A percentile compares a stretch with the other conserved stretches of the same genome.
Evolutionary conservation across 495 filamentous ascomycete species (phyloP).

Genomic region (Neurospora sp.): DNA sequence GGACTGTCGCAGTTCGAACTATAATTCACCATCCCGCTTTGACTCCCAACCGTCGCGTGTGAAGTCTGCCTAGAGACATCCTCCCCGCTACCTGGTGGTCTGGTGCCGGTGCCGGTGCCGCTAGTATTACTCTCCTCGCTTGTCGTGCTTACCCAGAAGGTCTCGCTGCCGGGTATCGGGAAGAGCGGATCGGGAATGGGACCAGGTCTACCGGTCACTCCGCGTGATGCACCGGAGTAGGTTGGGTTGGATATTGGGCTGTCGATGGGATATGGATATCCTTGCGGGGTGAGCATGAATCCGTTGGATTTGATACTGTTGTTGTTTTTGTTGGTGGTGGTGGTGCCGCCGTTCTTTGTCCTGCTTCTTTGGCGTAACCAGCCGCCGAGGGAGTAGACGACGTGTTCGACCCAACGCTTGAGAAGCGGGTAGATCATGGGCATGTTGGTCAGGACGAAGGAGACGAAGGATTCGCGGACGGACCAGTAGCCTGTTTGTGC

Average conservation of each 20-base stretch:
- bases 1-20: background rate
- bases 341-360: background rate
- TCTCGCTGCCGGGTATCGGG: background rate
- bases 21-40: background rate
- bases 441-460: constrained; percentile 47
- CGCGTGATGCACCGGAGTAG: background rate
- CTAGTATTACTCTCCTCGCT: background rate
- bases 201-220: background rate
- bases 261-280: background rate
- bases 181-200: background rate
- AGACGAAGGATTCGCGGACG: constrained; percentile 54
- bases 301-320: background rate
- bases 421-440: constrained; percentile 51
- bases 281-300: background rate
- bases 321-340: background rate
- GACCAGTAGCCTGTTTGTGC: constrained; percentile 51
- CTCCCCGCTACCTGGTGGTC: background rate
- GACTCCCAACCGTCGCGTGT: background rate
- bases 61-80: background rate
- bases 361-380: background rate
- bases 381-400: constrained; percentile 5
- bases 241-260: background rate
- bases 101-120: background rate
- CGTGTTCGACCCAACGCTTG: constrained; percentile 1
- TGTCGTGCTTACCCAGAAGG: background rate